These are phyloP conservation scores for Paramecium primaurelia DNA, from an alignment of 73 alveolate genomes.

Conservation along the genomic window DNA sequence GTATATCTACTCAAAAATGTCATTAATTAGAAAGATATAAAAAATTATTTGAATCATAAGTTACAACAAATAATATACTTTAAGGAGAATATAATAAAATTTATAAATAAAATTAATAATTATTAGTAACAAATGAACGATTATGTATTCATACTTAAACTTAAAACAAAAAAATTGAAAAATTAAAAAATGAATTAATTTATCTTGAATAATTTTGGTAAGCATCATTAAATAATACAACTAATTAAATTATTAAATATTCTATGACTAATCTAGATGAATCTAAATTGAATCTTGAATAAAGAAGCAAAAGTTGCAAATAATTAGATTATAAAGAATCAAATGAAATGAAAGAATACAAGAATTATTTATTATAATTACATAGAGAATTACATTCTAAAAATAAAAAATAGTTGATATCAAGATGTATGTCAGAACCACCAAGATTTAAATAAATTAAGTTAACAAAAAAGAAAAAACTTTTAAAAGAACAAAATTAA, in stretches of 20 bases:
- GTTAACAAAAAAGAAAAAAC: background rate
- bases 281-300: background rate
- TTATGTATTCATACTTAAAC: background rate
- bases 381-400: background rate
- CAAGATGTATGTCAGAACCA: slow-evolving; percentile 3
- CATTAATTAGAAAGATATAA: background rate
- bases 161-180: background rate
- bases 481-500: background rate
- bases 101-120: background rate
- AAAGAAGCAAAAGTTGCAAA: background rate
- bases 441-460: background rate
- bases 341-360: slow-evolving; percentile 6
- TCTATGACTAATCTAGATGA: background rate
- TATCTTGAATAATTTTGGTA: slow-evolving; percentile 6
- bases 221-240: background rate
- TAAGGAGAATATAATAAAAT: background rate
- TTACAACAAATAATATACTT: background rate
- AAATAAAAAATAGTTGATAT: background rate
- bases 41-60: background rate
- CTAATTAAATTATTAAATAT: background rate
- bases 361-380: background rate
- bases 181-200: background rate
- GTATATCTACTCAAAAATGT: background rate
- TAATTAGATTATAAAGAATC: background rate
- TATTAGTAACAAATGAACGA: background rate